A percentile compares a stretch with the other conserved stretches of the same genome.
Evolutionary conservation across 2,329 filamentous ascomycete species (phyloP).

Genomic region (Geoglossum cookeanum): DNA sequence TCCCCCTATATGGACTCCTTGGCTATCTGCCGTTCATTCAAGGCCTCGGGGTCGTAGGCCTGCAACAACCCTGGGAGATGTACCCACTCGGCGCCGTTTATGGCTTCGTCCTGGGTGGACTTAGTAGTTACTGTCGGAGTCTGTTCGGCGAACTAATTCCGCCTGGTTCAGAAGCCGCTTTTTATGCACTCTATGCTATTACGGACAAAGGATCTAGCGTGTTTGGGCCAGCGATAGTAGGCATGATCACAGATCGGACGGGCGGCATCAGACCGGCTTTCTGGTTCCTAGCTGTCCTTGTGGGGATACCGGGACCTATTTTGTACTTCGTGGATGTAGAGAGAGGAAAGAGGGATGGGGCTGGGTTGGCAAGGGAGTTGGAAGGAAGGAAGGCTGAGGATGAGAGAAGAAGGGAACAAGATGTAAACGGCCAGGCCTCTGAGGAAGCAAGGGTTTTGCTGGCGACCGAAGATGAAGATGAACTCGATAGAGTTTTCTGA

Average conservation of each 20-base stretch:
- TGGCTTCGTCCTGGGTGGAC: slow-evolving; percentile 80
- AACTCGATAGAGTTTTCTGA: not conserved
- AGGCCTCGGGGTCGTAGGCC: slow-evolving; percentile 53
- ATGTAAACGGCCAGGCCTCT: not conserved
- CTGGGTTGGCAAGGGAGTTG: slow-evolving; percentile 37
- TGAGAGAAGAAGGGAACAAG: not conserved
- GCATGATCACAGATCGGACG: slow-evolving; percentile 69
- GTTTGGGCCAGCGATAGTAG: slow-evolving; percentile 87
- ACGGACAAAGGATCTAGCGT: slow-evolving; percentile 92
- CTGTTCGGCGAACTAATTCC: slow-evolving; percentile 89
- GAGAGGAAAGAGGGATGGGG: slow-evolving; percentile 49
- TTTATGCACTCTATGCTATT: slow-evolving; percentile 92
- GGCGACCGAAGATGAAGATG: not conserved
- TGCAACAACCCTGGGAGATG: slow-evolving; percentile 97
- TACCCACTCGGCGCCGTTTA: slow-evolving; percentile 81
- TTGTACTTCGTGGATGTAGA: slow-evolving; percentile 77
- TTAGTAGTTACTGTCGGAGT: slow-evolving; percentile 80
- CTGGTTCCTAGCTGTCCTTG: slow-evolving; percentile 73
- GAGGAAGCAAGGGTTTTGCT: not conserved
- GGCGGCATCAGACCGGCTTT: slow-evolving; percentile 75
- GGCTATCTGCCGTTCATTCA: slow-evolving; percentile 71
- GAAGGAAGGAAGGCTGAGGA: slow-evolving; percentile 13
- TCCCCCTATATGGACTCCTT: slow-evolving; percentile 76
- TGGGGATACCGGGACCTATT: slow-evolving; percentile 65
- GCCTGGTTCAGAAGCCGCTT: slow-evolving; percentile 82